Evolutionary conservation across 148 eudicot genomes (phyloP), one percentile per base, ranked within the genome.

Genomic region (Vaccinium vitisidaea): DNA sequence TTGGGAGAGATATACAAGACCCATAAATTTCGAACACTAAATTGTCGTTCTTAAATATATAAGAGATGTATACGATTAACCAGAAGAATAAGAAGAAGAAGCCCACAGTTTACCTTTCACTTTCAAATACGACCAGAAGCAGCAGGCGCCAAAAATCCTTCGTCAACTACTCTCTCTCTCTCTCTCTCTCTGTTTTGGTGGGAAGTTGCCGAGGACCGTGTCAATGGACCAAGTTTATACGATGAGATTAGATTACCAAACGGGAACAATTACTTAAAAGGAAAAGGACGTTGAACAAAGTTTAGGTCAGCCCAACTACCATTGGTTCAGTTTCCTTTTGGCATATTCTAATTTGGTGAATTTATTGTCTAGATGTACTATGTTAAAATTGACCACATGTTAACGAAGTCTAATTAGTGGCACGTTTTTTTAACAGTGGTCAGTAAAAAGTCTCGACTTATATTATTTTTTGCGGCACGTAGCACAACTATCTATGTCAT

Each of bases 201-300:
- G 77, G 9, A 49, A 71, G 77, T 16, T 27, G 77, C 69, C 83
- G 18, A 84, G 15, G 80, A 84, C 79, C 25, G 48, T 70, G 86
- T 80, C 81, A 77, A 84, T 48, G 86, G 63, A 77, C 49, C 53
- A 39, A 56, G 54, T 71, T 67, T 46, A 49, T 59, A 49, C 39
- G 82, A 12, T 48, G 75, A 19, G 82, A 39, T 84, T 63, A 84
- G 82, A 84, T 61, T 53, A 78, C 82, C 86, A 27, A 78, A 73
- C 5, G 39, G 23, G 19, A 43, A 32, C 21, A 19, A 80, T 1
- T 36, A 36, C 39, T 36, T 5, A 32, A 59, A 58, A 5, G 56
- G 16, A 58, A 43, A 43, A 12, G 16, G 52, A 21, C 10, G 54
- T 18, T 46, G 27, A 75, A 75, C 53, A n/a, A 48, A 73, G 15